Base-by-base conservation (phyloP, 129 eudicot species). In the Tanacetum coccineum region DNA sequence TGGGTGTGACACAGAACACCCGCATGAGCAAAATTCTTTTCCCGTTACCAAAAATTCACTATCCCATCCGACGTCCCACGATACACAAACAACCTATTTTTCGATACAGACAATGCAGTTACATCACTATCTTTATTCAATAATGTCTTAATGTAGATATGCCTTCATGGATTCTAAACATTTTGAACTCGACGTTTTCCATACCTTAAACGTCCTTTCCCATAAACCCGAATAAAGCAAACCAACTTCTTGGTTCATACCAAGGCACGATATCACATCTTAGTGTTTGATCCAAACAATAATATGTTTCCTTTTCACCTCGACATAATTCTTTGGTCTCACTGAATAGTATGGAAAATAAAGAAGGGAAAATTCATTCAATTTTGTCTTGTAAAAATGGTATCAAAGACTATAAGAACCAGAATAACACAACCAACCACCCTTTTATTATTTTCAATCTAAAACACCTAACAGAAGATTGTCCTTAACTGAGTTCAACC, bases 151-250 rank as follows among this genome's bases (percentile, higher is more conserved):
- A 73, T 72, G 10, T 68, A 67, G 2, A 56, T 55, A 32, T 93
- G 97, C 98, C 51, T 78, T 81, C 0, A 91, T 91, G 1, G 98
- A 86, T 18, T 93, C 96, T 0, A 93, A 15, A 32, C 98, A 93
- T 57, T 74, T 88, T 1, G 85, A 83, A 32, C 47, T 85, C 0
- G 81, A 75, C 7, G 76, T 73, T 47, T 76, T 78, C 98, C 98
- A 93, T 1, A 93, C 96, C 74, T 93, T 93, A 66, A 93, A 93
- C 0, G 98, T 93, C 57, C 85, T 40, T 63, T 93, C 98, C 98
- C 98, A 88, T 1, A 96, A 93, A n/a, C 95, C 91, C 9, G 98
- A 93, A 59, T 93, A 93, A 9, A 93, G 81, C 19, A 93, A 67
- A 9, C 95, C 98, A 3, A 59, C 77, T 20, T 88, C 89, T 55